Evolutionary conservation across 2,329 filamentous ascomycete genomes (phyloP).

Genomic region (Colletotrichum incanum): DNA sequence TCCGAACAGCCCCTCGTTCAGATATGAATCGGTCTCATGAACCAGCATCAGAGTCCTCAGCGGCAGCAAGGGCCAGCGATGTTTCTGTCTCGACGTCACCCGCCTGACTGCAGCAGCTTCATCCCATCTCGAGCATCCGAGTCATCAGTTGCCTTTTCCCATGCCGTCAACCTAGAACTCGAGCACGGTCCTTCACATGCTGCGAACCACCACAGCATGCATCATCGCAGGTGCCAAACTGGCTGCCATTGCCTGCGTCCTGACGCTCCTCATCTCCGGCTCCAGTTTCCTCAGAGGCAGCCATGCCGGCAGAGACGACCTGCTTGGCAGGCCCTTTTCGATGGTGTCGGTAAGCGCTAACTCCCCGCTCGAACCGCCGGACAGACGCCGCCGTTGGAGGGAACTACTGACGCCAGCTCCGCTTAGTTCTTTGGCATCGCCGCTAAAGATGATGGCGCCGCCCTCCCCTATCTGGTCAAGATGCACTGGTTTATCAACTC

Average conservation of each 20-base stretch:
- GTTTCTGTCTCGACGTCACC: background rate
- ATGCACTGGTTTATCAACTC: constrained; percentile 14
- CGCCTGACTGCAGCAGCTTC: background rate
- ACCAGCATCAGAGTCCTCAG: background rate
- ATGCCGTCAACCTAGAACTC: constrained; percentile 7
- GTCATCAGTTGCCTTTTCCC: background rate
- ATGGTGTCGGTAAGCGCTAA: constrained; percentile 23
- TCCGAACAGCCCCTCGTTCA: background rate
- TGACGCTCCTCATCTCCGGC: constrained; percentile 14
- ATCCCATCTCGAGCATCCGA: constrained; percentile 11
- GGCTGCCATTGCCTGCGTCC: constrained; percentile 16
- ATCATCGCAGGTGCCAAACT: constrained; percentile 4
- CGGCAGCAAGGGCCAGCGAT: background rate
- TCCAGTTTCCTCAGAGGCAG: constrained; percentile 21
- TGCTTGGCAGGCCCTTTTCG: constrained; percentile 23
- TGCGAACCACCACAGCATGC: constrained; percentile 7
- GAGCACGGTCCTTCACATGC: constrained; percentile 25
- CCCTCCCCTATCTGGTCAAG: constrained; percentile 9
- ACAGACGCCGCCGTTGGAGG: constrained; percentile 6
- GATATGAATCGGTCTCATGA: background rate
- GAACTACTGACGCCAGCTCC: constrained; percentile 5
- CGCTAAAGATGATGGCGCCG: constrained; percentile 4
- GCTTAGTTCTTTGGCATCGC: constrained; percentile 20
- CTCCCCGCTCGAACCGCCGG: background rate
- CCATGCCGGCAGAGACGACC: background rate